These are phyloP conservation scores for Penicillium sp. DNA, from an alignment of 2,329 filamentous ascomycete genomes.

Conservation along the genomic window DNA sequence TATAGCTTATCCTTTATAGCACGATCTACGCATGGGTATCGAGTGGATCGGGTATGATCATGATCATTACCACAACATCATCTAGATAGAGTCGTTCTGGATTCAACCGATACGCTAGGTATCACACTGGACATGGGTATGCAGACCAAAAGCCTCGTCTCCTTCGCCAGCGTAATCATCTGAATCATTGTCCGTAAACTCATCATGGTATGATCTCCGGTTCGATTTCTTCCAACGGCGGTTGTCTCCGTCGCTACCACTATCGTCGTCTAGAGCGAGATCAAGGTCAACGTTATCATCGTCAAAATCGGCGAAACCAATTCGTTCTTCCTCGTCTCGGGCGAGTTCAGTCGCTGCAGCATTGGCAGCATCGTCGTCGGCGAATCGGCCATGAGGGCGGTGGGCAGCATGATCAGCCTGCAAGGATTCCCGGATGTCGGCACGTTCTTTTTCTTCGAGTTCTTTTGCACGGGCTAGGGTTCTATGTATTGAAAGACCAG, in stretches of 20 bases:
- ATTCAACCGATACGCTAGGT: background rate
- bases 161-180: conserved; percentile 44
- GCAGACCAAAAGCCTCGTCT: conserved; percentile 43
- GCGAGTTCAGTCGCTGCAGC: conserved; percentile 42
- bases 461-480: conserved; percentile 51
- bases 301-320: conserved; percentile 43
- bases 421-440: conserved; percentile 37
- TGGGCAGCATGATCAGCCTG: conserved; percentile 36
- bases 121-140: conserved; percentile 33
- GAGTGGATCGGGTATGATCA: background rate
- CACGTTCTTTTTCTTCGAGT: conserved; percentile 49
- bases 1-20: background rate
- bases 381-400: conserved; percentile 35
- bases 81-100: background rate
- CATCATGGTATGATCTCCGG: conserved; percentile 52
- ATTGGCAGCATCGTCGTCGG: conserved; percentile 42
- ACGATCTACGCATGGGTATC: background rate
- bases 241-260: conserved; percentile 41
- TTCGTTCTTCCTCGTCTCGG: conserved; percentile 44
- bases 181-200: conserved; percentile 55
- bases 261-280: conserved; percentile 41
- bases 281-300: conserved; percentile 43
- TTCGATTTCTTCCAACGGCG: conserved; percentile 21
- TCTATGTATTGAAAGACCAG: conserved; percentile 25
- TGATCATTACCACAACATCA: background rate